Conservation (phyloP, 441 rosid species). For the Adansonia grandidieri region DNA sequence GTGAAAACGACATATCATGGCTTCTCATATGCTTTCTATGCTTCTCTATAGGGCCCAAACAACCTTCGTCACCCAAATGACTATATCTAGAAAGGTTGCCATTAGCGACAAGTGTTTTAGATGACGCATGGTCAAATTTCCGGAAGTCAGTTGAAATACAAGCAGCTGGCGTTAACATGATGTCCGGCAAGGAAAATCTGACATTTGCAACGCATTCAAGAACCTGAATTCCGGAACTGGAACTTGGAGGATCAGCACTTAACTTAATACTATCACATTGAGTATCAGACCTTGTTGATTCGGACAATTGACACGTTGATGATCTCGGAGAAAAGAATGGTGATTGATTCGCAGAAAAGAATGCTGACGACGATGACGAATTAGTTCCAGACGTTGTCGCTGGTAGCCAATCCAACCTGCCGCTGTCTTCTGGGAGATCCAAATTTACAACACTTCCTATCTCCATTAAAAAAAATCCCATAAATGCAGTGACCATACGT, state of each 20-base stretch:
- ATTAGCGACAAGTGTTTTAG: slow-evolving; percentile 54
- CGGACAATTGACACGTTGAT: slow-evolving; percentile 58
- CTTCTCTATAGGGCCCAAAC: slow-evolving; percentile 39
- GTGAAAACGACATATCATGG: slow-evolving; percentile 49
- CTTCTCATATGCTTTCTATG: slow-evolving; percentile 49
- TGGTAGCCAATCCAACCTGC: slow-evolving; percentile 58
- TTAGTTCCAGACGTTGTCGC: slow-evolving; percentile 59
- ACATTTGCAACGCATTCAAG: slow-evolving; percentile 45
- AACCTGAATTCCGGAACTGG: slow-evolving; percentile 59
- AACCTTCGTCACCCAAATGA: slow-evolving; percentile 34
- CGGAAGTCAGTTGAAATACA: slow-evolving; percentile 42
- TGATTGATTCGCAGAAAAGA: slow-evolving; percentile 91
- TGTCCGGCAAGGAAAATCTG: slow-evolving; percentile 44
- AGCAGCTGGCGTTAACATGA: slow-evolving; percentile 41
- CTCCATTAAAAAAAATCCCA: slow-evolving; percentile 36
- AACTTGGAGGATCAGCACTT: slow-evolving; percentile 53
- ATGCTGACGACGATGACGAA: slow-evolving; percentile 87
- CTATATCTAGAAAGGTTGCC: slow-evolving; percentile 47
- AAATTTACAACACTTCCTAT: slow-evolving; percentile 39
- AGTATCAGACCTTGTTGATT: slow-evolving; percentile 68
- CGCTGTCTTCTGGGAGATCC: slow-evolving; percentile 76
- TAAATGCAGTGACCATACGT: slow-evolving; percentile 34
- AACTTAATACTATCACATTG: slow-evolving; percentile 51
- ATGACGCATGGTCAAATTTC: slow-evolving; percentile 46
- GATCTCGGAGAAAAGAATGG: slow-evolving; percentile 92